Percentiles rank a stretch among this genome's conserved stretches.
Evolutionary conservation across 2,329 filamentous ascomycete species (phyloP).

Genomic region (Monosporascus sp.): DNA sequence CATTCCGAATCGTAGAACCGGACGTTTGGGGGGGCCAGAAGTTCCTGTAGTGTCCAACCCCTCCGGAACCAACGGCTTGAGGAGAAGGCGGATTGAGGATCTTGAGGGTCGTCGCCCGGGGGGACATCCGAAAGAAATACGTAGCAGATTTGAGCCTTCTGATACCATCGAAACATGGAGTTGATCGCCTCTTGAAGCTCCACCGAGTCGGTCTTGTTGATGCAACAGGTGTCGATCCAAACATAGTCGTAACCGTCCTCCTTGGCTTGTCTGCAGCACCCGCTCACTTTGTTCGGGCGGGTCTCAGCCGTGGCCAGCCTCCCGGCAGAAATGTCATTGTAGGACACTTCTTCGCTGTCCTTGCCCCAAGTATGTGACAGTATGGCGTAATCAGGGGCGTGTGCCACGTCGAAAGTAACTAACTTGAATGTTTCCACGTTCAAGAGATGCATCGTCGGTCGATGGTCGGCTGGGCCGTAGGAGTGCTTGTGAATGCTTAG

Average conservation of each 20-base stretch:
- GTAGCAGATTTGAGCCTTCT: neutral
- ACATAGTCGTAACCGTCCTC: neutral
- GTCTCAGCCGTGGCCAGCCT: no score
- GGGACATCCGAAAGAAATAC: neutral
- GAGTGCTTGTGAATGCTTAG: no score
- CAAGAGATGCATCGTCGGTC: neutral
- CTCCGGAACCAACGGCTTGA: neutral
- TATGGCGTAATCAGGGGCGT: neutral
- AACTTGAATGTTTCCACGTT: neutral
- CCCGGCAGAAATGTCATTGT: no score
- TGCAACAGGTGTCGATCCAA: neutral
- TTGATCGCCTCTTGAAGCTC: neutral
- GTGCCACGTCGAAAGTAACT: neutral
- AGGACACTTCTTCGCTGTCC: neutral
- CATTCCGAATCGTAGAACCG: neutral
- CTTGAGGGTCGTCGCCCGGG: neutral
- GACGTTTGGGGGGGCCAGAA: neutral
- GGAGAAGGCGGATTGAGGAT: neutral
- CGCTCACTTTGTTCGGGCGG: neutral
- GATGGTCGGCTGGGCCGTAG: no score
- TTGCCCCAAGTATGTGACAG: constrained; percentile 1
- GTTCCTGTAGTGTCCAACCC: neutral
- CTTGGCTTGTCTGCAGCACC: neutral
- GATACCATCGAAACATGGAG: neutral
- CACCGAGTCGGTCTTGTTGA: neutral